Evolutionary conservation across 352 stramenopile genomes (phyloP).

Genomic region (Aphanomyces invadans): DNA sequence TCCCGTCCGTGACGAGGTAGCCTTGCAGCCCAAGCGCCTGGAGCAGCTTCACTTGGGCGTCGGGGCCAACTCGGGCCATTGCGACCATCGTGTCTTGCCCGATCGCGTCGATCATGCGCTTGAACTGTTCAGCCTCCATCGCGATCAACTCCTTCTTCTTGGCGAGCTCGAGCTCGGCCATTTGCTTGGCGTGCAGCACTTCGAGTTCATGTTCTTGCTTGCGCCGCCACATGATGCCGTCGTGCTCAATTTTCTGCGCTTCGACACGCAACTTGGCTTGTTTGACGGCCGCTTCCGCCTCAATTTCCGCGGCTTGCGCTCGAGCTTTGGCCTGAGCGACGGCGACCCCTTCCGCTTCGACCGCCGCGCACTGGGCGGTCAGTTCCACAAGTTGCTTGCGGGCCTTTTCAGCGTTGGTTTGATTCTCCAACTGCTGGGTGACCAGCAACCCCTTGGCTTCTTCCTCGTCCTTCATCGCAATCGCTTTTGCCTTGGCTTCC

Average conservation of each 20-base stretch:
- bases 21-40: conserved; percentile 65
- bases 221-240: conserved; percentile 41
- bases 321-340: conserved; percentile 51
- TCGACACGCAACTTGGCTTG: conserved; percentile 59
- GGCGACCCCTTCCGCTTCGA: conserved; percentile 55
- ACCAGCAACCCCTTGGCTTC: conserved; percentile 63
- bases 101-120: conserved; percentile 70
- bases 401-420: conserved; percentile 57
- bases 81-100: conserved; percentile 69
- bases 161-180: conserved; percentile 56
- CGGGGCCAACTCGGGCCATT: conserved; percentile 55
- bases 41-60: conserved; percentile 75
- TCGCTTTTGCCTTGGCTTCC: conserved; percentile 64
- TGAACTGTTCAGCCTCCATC: conserved; percentile 74
- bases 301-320: conserved; percentile 63
- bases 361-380: conserved; percentile 55
- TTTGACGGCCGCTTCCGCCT: conserved; percentile 54
- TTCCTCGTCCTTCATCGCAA: conserved; percentile 75
- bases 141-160: conserved; percentile 74
- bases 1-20: conserved; percentile 78
- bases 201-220: conserved; percentile 58
- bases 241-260: conserved; percentile 62
- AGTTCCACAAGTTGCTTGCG: conserved; percentile 71
- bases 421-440: conserved; percentile 73
- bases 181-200: conserved; percentile 45